A percentile compares a stretch with the other conserved stretches of the same genome.
phyloP scores from a whole-genome alignment of 495 filamentous ascomycete species.

The Hyaloscypha finlandica region DNA sequence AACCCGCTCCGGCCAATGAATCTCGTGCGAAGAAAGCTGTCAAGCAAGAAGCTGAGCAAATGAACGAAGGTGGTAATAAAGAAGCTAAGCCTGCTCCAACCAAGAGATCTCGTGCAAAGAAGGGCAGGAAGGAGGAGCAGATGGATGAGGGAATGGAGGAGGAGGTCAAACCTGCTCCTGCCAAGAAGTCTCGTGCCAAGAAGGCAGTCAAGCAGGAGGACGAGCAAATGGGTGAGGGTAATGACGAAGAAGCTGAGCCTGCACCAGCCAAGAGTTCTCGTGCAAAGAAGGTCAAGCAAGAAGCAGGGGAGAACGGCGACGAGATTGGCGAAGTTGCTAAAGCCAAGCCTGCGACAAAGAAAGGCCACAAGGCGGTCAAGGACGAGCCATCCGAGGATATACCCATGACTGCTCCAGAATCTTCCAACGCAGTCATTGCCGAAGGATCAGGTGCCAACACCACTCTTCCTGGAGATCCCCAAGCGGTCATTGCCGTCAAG shows the following conservation, averaged over 20 bases:
- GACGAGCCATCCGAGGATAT: not conserved
- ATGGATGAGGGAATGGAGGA: slow-evolving; percentile 19
- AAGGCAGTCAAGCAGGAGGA: slow-evolving; percentile 34
- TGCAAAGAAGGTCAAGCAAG: slow-evolving; percentile 29
- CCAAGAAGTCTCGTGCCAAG: slow-evolving; percentile 30
- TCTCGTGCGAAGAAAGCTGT: slow-evolving; percentile 32
- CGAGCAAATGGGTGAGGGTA: slow-evolving; percentile 19
- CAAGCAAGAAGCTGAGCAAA: slow-evolving; percentile 30
- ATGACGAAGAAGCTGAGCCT: slow-evolving; percentile 15
- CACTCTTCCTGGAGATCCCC: too few species aligned
- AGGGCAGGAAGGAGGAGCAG: slow-evolving; percentile 27
- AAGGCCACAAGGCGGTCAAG: slow-evolving; percentile 6
- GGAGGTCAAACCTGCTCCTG: slow-evolving; percentile 18
- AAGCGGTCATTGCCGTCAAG: too few species aligned
- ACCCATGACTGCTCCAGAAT: too few species aligned
- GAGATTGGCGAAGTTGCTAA: slow-evolving; percentile 11
- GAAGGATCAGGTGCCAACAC: too few species aligned
- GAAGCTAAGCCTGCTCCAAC: slow-evolving; percentile 14
- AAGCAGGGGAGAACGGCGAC: slow-evolving; percentile 12
- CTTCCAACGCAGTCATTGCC: too few species aligned
- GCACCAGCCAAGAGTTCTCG: slow-evolving; percentile 23
- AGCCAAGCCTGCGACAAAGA: not conserved
- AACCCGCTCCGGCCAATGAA: slow-evolving; percentile 24
- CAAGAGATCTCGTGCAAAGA: slow-evolving; percentile 25
- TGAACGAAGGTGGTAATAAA: slow-evolving; percentile 16